A percentile compares a stretch with the other conserved stretches of the same genome.
Conservation (phyloP, 176 grass and related monocot species). For the Paspalum notatum region DNA sequence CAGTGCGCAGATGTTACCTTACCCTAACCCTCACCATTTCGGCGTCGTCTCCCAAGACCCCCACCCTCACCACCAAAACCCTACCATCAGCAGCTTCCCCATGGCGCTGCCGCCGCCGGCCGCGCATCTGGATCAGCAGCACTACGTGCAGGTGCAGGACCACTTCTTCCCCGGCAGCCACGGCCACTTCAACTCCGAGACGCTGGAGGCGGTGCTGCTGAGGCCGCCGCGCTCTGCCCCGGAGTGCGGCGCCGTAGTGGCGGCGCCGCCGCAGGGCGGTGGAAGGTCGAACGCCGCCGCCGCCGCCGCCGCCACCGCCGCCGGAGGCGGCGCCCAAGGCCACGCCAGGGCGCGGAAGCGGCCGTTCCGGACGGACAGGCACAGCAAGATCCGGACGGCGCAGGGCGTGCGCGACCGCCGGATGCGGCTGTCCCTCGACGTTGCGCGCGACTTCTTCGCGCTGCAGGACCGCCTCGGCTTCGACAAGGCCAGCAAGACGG, state of each 20-base stretch:
- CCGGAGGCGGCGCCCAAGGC: background rate
- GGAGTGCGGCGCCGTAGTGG: background rate
- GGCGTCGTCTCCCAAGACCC: constrained; percentile 42
- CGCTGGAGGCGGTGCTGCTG: constrained; percentile 61
- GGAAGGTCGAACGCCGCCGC: background rate
- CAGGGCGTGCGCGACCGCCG: constrained; percentile 81
- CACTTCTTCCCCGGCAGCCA: constrained; percentile 42
- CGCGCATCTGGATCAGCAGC: constrained; percentile 40
- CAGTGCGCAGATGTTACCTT: constrained; percentile 51
- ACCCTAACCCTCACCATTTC: constrained; percentile 57
- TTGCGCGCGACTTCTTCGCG: constrained; percentile 78
- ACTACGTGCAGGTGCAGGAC: constrained; percentile 26
- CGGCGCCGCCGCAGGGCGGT: background rate
- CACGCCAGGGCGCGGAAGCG: constrained; percentile 51
- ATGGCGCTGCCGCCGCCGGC: constrained; percentile 17
- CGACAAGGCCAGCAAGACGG: constrained; percentile 93
- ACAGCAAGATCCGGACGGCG: constrained; percentile 95
- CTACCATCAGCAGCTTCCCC: constrained; percentile 23
- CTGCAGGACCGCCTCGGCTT: constrained; percentile 92
- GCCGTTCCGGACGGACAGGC: constrained; percentile 66
- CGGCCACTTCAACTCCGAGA: constrained; percentile 53
- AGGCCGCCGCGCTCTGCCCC: constrained; percentile 36
- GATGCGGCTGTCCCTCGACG: constrained; percentile 87
- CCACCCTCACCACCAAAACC: constrained; percentile 43
- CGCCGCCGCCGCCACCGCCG: background rate